A percentile compares a stretch with the other conserved stretches of the same genome.
phyloP scores from a whole-genome alignment of 2,329 filamentous ascomycete genomes.

The Arthrobotrys iridis region DNA sequence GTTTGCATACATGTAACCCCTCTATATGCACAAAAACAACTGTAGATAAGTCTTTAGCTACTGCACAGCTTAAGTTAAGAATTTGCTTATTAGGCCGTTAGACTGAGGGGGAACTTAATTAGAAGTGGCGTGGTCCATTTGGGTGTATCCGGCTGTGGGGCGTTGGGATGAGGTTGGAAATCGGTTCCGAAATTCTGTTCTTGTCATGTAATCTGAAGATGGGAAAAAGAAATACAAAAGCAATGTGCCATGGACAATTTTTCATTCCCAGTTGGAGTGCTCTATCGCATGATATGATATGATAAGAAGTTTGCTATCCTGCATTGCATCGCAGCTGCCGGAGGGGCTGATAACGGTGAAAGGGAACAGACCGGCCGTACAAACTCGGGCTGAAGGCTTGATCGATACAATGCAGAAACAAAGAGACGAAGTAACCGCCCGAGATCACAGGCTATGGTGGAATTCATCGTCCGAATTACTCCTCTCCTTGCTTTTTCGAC shows the following conservation, averaged over 20 bases:
- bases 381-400: not conserved
- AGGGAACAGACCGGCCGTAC: not conserved
- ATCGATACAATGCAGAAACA: slow-evolving; percentile 14
- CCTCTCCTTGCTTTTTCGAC: not conserved
- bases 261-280: not conserved
- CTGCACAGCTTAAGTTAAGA: not conserved
- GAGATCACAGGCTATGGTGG: not conserved
- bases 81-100: not conserved
- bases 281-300: not conserved
- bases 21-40: too few species aligned
- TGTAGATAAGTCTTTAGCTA: not conserved
- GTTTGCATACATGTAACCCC: too few species aligned
- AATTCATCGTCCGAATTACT: not conserved
- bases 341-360: slow-evolving; percentile 7
- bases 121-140: not conserved
- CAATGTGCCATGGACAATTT: not conserved
- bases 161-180: slow-evolving; percentile 32
- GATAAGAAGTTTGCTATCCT: not conserved
- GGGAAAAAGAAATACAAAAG: not conserved
- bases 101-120: not conserved
- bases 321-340: slow-evolving; percentile 4
- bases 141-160: not conserved
- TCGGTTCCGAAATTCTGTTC: slow-evolving; percentile 15
- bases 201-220: not conserved
- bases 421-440: slow-evolving; percentile 1